phyloP scores from a whole-genome alignment of 306 rosid genomes.

The Citrullus colocynthis region DNA sequence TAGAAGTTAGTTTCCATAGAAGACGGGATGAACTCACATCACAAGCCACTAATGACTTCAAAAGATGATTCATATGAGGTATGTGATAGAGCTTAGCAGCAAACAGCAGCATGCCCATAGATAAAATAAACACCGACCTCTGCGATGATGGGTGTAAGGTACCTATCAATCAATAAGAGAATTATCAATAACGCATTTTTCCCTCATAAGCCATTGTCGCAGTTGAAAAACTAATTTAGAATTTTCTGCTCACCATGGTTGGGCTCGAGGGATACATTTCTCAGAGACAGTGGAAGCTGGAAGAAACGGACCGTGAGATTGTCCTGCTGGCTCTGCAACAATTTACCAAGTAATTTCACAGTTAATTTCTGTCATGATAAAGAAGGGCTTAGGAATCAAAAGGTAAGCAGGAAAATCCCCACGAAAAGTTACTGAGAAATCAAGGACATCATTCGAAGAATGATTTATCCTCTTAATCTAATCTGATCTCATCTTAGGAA shows the following conservation, averaged over 20 bases:
- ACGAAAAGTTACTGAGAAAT: background rate
- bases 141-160: slow-evolving; percentile 43
- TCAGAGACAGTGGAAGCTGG: slow-evolving; percentile 80
- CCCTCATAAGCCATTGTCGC: background rate
- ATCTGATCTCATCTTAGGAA: background rate
- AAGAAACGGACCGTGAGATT: slow-evolving; percentile 52
- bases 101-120: slow-evolving; percentile 66
- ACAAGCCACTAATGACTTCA: slow-evolving; percentile 39
- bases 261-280: slow-evolving; percentile 47
- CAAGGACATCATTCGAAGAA: background rate
- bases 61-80: slow-evolving; percentile 54
- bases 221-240: background rate
- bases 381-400: background rate
- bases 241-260: slow-evolving; percentile 40
- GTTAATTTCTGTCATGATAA: background rate
- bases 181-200: background rate
- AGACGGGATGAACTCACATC: slow-evolving; percentile 45
- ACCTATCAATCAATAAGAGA: slow-evolving; percentile 35
- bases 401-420: background rate
- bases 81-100: slow-evolving; percentile 63
- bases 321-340: slow-evolving; percentile 59
- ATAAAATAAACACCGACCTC: slow-evolving; percentile 63
- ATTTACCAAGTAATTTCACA: slow-evolving; percentile 5
- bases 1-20: background rate
- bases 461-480: background rate